Evolutionary conservation across 2,329 filamentous ascomycete species (phyloP), one percentile per base, ranked within the genome.

Genomic region (Fusarium sp.): DNA sequence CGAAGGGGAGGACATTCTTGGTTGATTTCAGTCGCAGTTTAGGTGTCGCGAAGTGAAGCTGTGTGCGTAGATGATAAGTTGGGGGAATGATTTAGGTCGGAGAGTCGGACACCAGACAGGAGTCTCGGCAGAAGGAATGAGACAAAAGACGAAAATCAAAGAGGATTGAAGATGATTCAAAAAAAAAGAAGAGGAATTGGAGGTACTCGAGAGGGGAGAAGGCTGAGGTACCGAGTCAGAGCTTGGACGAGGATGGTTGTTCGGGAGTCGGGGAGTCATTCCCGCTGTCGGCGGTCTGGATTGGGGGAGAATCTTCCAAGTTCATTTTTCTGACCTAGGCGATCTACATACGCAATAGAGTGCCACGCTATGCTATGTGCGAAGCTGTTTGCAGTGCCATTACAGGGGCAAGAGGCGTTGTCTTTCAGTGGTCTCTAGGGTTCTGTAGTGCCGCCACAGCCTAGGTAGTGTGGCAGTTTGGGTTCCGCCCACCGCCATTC

Each of bases 211-310:
- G 50, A 58, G 41, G 55, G 62, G 42, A 52, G 46, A 37, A 47
- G 48, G 45, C 58, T 21, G 45, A 70, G 56, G 61, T 62, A 56
- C 54, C 39, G 37, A 69, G 58, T 58, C 67, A 66, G 45, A 61
- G 49, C 48, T 49, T 52, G 45, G 48, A 49, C 46, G 39, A 56
- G 45, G 58, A 60, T 51, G 45, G 58, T 47, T 55, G 48, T 59
- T 67, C 72, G 71, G 71, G 52, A 73, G 67, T 73, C 71, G 72
- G 69, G 57, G 72, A 72, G 71, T 72, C 71, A 73, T 51, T 69
- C 66, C 65, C 67, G 67, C 68, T 71, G 60, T 72, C 72, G 72
- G 72, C 72, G 71, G 71, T 61, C 67, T 67, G 45, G 59, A 59
- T 61, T 67, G 46, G 60, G 58, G 62, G 50, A 53, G 53, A 53